A percentile compares a stretch with the other conserved stretches of the same genome.
These are phyloP conservation scores for Hypericum perforatum DNA, from an alignment of 345 rosid species.

Conservation along the genomic window DNA sequence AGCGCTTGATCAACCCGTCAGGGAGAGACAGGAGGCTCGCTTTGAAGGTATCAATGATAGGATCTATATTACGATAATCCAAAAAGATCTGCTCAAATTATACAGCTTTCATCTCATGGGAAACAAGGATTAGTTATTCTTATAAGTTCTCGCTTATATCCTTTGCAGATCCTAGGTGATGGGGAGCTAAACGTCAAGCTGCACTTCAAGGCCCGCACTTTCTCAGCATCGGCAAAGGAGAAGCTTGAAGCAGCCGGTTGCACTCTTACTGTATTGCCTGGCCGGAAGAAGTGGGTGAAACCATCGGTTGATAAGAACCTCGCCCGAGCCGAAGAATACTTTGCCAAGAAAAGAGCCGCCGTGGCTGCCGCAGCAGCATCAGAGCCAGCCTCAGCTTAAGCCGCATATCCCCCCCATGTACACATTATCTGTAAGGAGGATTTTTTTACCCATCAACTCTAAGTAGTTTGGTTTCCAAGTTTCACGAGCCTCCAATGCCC, in stretches of 20 bases:
- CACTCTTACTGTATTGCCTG: constrained; percentile 63
- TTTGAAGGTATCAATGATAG: constrained; percentile 51
- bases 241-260: constrained; percentile 80
- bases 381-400: constrained; percentile 38
- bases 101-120: too few species aligned
- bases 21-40: constrained; percentile 95
- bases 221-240: constrained; percentile 69
- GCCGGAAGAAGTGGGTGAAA: constrained; percentile 89
- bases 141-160: background rate
- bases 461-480: too few species aligned
- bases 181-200: constrained; percentile 76
- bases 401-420: background rate
- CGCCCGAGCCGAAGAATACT: constrained; percentile 78
- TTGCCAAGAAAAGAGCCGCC: constrained; percentile 75
- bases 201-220: constrained; percentile 66
- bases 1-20: constrained; percentile 82
- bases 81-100: background rate
- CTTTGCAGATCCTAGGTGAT: constrained; percentile 55
- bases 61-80: background rate
- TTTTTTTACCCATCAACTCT: too few species aligned
- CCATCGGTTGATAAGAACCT: constrained; percentile 76
- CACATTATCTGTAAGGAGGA: too few species aligned
- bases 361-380: constrained; percentile 27
- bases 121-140: too few species aligned
- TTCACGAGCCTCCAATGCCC: too few species aligned